Conservation (phyloP, 257 asterid species). For the Solanum commersonii region DNA sequence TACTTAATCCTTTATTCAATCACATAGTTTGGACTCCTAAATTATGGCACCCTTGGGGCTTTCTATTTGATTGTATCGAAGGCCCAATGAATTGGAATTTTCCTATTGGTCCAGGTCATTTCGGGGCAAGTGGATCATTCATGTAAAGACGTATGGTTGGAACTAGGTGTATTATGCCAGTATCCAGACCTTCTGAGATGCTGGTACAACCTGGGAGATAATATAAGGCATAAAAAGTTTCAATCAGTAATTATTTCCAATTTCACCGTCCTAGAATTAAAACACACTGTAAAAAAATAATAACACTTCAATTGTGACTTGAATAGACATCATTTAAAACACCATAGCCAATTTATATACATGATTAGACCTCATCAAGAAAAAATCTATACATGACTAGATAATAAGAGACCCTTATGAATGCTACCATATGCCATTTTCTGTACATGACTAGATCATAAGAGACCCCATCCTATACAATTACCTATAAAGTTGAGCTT, state of each 20-base stretch:
- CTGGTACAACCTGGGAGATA: neutral
- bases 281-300: neutral
- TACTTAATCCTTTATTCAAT: too few species aligned
- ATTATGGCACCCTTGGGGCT: too few species aligned
- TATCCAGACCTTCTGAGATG: neutral
- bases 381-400: neutral
- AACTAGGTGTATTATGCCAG: neutral
- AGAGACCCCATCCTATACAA: neutral
- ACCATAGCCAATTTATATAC: neutral
- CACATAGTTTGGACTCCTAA: too few species aligned
- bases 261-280: neutral
- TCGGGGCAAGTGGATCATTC: too few species aligned
- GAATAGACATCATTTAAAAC: neutral
- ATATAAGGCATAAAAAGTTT: neutral
- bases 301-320: neutral
- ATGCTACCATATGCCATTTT: neutral
- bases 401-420: neutral
- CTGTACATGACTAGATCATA: neutral
- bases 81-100: too few species aligned
- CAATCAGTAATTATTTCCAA: neutral
- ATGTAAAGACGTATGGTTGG: neutral
- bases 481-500: neutral
- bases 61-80: too few species aligned
- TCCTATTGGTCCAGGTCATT: too few species aligned
- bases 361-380: neutral